phyloP scores from a whole-genome alignment of 2,329 filamentous ascomycete species.

The Aspergillus sclerotialis region DNA sequence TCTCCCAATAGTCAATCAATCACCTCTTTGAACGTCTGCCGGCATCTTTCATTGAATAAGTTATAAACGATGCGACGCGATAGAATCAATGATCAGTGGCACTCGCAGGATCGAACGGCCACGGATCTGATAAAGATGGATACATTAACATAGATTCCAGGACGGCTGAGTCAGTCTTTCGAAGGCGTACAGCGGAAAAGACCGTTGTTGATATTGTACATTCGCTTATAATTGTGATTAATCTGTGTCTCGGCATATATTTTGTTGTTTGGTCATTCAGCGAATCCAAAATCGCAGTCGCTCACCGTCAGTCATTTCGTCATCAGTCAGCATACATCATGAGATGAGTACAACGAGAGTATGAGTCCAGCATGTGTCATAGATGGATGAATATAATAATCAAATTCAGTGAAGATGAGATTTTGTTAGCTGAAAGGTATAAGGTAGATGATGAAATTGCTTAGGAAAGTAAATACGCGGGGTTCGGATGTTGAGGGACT shows the following conservation, averaged over 20 bases:
- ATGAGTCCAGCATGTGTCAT: neutral
- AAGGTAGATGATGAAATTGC: neutral
- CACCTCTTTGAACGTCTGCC: conserved; percentile 5
- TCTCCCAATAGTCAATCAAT: conserved; percentile 22
- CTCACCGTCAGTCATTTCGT: neutral
- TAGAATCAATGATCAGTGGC: conserved; percentile 2
- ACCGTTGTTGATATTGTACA: neutral
- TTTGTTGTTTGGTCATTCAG: neutral
- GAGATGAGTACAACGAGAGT: neutral
- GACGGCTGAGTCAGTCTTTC: conserved; percentile 2
- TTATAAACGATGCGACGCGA: neutral
- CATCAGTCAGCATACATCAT: too few relatives aligned
- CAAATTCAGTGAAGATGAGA: neutral
- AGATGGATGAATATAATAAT: neutral
- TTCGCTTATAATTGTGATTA: conserved; percentile 1
- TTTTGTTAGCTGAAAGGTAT: neutral
- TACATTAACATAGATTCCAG: neutral
- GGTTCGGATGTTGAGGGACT: neutral
- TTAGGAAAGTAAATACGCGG: neutral
- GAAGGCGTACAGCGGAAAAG: conserved; percentile 3
- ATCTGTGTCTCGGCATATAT: neutral
- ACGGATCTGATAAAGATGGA: conserved; percentile 8
- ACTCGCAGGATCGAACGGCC: conserved; percentile 19
- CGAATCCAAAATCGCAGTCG: too few relatives aligned
- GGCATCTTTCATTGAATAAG: neutral